Evolutionary conservation across 2,329 filamentous ascomycete species (phyloP), one percentile per base, ranked within the genome.

Genomic region (Sarocladiaceae sp.): DNA sequence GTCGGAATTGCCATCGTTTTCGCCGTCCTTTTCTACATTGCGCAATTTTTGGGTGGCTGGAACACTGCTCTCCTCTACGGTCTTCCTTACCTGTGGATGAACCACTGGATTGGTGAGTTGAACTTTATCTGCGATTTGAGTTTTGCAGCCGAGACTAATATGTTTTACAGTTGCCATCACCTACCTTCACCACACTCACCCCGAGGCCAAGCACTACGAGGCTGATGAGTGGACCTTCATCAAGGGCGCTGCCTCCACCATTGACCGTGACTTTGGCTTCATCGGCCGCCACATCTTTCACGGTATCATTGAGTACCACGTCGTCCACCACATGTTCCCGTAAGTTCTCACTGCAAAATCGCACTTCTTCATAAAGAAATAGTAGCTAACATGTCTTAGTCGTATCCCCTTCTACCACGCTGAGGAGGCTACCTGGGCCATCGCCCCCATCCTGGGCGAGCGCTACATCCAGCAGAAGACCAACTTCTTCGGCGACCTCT

Each of bases 381-480:
- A 7, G 17, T 39, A n/a, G 10, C 25, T 31, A 4, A 33, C 25
- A 31, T 15, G 15, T n/a, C 15, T 13, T 17, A 39, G 28, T 26
- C 18, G 29, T 11, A 67, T 67, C 39, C 65, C 65, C 37, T 66
- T 66, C 55, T 67, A 82, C 69, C 71, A 80, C 59, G 78, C 78
- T 23, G 73, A 75, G 54, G 72, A 77, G 61, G 78, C 78, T 20
- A 79, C 76, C 12, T 66, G 71, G 54, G 75, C 77, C 62, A 94
- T 96, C 80, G 90, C 92, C 80, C 82, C 82, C 55, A 79, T 97
- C 66, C 96, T 97, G 87, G 93, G 93, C 66, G 75, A 78, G 61
- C 92, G 96, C 78, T 97, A 97, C 78, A 88, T 90, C 61, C 46
- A 50, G 52, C 52, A 56, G 33, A 53, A 54, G 44, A 36, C 52